Conservation (phyloP, 116 monocot species). For the Phalaenopsis hybrid region DNA sequence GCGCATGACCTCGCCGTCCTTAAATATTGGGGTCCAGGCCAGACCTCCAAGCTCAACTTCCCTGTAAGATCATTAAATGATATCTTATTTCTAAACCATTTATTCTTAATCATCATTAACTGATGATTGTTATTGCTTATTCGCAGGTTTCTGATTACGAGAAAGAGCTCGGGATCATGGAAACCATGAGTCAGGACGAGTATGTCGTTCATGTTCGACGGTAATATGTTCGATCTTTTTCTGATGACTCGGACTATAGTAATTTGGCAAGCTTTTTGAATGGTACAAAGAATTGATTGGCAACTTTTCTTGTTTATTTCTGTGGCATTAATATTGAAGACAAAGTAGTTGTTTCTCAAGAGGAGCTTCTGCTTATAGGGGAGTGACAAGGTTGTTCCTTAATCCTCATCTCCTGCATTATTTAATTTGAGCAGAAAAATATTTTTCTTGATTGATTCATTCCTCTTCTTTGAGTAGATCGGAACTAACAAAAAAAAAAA, state of each 20-base stretch:
- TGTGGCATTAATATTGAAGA: slow-evolving; percentile 18
- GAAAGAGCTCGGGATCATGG: slow-evolving; percentile 55
- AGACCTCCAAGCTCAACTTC: slow-evolving; percentile 52
- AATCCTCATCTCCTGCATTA: background rate
- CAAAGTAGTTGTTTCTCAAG: slow-evolving; percentile 73
- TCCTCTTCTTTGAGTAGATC: background rate
- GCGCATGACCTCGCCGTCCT: slow-evolving; percentile 71
- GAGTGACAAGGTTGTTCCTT: slow-evolving; percentile 54
- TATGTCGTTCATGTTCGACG: slow-evolving; percentile 62
- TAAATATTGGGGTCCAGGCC: slow-evolving; percentile 57
- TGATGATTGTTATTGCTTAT: no score
- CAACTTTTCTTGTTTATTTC: no score
- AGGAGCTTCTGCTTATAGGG: slow-evolving; percentile 56
- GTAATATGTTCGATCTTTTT: slow-evolving; percentile 12
- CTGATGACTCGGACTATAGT: no score
- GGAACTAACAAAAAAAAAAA: background rate
- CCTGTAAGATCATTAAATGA: slow-evolving; percentile 14
- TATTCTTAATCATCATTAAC: no score
- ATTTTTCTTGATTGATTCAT: no score
- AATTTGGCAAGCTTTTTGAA: no score
- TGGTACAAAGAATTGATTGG: no score
- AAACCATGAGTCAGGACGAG: slow-evolving; percentile 53
- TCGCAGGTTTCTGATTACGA: slow-evolving; percentile 49
- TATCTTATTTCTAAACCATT: background rate
- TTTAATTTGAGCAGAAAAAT: no score